Conservation (phyloP, 805 yeast genomes). For the Komagataella pastoris region DNA sequence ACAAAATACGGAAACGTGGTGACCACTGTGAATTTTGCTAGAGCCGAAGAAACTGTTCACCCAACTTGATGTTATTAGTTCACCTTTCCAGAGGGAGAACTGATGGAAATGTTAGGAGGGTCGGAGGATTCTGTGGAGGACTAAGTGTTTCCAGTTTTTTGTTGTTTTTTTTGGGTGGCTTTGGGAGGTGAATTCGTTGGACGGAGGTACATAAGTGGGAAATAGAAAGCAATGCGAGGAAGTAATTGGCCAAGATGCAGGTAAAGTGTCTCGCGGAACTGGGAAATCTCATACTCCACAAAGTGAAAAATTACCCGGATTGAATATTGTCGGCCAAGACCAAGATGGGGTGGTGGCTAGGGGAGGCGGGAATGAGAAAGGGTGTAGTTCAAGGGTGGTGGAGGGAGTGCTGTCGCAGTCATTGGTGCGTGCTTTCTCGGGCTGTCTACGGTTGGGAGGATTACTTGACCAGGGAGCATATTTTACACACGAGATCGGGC, state of each 20-base stretch:
- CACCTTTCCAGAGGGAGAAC: not conserved
- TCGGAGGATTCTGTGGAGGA: not conserved
- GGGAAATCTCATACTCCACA: not conserved
- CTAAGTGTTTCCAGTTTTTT: not conserved
- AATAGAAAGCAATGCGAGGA: not conserved
- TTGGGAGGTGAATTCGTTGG: not conserved
- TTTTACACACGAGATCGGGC: too few species aligned
- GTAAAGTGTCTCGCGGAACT: not conserved
- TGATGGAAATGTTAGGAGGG: not conserved
- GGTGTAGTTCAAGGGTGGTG: not conserved
- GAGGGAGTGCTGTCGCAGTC: not conserved
- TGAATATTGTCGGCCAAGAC: not conserved
- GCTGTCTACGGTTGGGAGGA: not conserved
- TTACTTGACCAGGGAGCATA: too few species aligned
- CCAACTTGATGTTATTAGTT: not conserved
- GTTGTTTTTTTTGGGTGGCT: not conserved
- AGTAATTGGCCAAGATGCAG: not conserved
- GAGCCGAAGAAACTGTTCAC: not conserved
- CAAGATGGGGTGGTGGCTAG: not conserved
- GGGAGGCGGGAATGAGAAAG: not conserved
- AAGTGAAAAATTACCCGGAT: not conserved
- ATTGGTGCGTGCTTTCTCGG: not conserved
- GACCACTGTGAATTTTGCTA: not conserved
- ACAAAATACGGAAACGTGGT: not conserved
- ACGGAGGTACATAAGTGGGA: not conserved